Evolutionary conservation across 208 protist genomes (phyloP).

Genomic region (Trichomonas gallinae): DNA sequence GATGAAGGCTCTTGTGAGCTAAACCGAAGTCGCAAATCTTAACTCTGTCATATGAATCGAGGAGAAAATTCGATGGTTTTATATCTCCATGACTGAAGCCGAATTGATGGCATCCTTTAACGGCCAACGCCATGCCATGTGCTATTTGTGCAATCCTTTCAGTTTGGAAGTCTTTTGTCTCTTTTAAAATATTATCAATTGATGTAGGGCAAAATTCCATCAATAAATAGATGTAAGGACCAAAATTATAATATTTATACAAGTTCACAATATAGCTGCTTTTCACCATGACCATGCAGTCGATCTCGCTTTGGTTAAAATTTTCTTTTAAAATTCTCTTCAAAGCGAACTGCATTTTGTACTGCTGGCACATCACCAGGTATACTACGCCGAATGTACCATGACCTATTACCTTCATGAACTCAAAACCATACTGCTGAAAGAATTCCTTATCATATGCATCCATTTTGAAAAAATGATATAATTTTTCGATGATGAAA

Average conservation of each 20-base stretch:
- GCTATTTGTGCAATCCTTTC: not conserved
- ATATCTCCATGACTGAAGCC: not conserved
- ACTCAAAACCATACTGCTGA: not conserved
- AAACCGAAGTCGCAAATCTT: not conserved
- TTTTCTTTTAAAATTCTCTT: not conserved
- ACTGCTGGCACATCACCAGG: not conserved
- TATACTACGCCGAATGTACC: not conserved
- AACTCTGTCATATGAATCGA: not conserved
- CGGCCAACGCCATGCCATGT: not conserved
- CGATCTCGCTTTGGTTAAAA: not conserved
- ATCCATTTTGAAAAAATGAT: not conserved
- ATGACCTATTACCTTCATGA: not conserved
- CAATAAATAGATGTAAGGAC: not conserved
- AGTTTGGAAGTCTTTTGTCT: not conserved
- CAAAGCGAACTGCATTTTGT: not conserved
- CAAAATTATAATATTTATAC: not conserved
- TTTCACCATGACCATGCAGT: not conserved
- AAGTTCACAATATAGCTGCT: not conserved
- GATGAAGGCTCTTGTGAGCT: not conserved
- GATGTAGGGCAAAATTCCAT: not conserved
- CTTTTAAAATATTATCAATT: not conserved
- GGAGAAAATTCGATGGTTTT: not conserved
- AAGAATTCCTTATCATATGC: not conserved
- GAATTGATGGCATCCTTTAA: not conserved
- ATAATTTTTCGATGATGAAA: too few relatives aligned